Conservation (phyloP, 345 rosid genomes). For the Capsella bursapastoris region DNA sequence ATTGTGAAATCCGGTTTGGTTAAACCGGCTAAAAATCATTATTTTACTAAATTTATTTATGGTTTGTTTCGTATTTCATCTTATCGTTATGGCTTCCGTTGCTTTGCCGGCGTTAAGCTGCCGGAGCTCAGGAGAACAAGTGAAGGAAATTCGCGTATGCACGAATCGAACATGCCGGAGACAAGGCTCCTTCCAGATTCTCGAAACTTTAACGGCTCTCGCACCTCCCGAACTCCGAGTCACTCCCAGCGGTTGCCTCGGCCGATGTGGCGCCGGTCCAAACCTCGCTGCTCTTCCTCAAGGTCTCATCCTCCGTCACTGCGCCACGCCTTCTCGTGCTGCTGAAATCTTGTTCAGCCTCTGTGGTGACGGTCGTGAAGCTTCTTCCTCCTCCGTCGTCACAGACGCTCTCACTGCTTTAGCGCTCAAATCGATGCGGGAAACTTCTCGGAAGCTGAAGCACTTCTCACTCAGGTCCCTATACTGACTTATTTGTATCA, state of each 20-base stretch:
- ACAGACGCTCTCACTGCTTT: conserved; percentile 57
- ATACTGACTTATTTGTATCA: not conserved
- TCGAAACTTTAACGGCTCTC: conserved; percentile 61
- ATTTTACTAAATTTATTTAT: not conserved
- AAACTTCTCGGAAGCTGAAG: conserved; percentile 58
- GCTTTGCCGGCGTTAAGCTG: conserved; percentile 42
- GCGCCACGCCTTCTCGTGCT: conserved; percentile 73
- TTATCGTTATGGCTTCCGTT: conserved; percentile 42
- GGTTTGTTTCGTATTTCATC: not conserved
- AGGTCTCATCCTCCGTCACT: conserved; percentile 65
- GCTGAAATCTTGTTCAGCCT: conserved; percentile 55
- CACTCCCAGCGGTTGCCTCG: conserved; percentile 72
- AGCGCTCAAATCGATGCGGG: conserved; percentile 59
- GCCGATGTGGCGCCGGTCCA: conserved; percentile 90
- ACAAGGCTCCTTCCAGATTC: conserved; percentile 77
- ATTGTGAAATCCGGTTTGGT: not conserved
- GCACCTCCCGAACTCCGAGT: conserved; percentile 70
- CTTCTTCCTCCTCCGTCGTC: conserved; percentile 44
- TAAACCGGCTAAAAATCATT: not conserved
- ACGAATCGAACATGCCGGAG: conserved; percentile 81
- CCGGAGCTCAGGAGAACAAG: conserved; percentile 42
- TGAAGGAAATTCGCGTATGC: conserved; percentile 74
- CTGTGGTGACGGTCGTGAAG: conserved; percentile 41
- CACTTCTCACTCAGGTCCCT: conserved; percentile 66
- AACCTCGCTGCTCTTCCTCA: conserved; percentile 74